Conservation (phyloP, 2,329 filamentous ascomycete species). For the Pseudocercospora vitis region DNA sequence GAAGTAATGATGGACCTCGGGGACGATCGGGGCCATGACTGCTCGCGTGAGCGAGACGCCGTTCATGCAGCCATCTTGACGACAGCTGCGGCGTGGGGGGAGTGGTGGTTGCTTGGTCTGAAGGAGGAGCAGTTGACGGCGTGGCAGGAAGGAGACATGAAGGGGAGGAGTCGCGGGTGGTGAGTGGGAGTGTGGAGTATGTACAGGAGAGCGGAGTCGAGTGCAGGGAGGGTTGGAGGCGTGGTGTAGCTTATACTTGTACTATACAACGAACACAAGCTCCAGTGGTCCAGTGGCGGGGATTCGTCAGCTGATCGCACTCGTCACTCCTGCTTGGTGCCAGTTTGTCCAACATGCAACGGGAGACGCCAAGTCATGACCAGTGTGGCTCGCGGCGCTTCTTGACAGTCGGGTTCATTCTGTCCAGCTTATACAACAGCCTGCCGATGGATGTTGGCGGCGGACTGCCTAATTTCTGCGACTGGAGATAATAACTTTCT, state of each 20-base stretch:
- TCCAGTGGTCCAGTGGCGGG: neutral
- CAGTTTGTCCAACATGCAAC: too few relatives aligned
- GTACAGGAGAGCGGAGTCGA: constrained; percentile 9
- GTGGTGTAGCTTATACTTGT: too few relatives aligned
- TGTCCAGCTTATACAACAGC: constrained; percentile 60
- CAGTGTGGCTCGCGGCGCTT: constrained; percentile 34
- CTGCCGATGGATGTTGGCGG: constrained; percentile 20
- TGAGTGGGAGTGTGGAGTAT: neutral
- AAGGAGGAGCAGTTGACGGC: constrained; percentile 13
- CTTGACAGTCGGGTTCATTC: constrained; percentile 41
- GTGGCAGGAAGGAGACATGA: constrained; percentile 15
- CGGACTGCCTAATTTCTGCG: constrained; percentile 38
- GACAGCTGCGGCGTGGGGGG: constrained; percentile 26
- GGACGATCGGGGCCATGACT: constrained; percentile 32
- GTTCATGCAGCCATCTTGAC: constrained; percentile 46
- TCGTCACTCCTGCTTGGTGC: neutral
- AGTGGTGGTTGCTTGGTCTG: constrained; percentile 31
- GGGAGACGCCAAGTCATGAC: constrained; percentile 38
- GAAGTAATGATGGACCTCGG: neutral
- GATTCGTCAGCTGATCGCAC: neutral
- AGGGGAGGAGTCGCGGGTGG: constrained; percentile 8
- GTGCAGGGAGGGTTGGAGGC: too few relatives aligned
- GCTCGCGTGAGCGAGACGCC: constrained; percentile 33
- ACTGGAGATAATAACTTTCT: constrained; percentile 57
- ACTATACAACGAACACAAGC: too few relatives aligned